Evolutionary conservation across 768 basidiomycete genomes (phyloP).

Genomic region (Coprinopsis strossmayeri): DNA sequence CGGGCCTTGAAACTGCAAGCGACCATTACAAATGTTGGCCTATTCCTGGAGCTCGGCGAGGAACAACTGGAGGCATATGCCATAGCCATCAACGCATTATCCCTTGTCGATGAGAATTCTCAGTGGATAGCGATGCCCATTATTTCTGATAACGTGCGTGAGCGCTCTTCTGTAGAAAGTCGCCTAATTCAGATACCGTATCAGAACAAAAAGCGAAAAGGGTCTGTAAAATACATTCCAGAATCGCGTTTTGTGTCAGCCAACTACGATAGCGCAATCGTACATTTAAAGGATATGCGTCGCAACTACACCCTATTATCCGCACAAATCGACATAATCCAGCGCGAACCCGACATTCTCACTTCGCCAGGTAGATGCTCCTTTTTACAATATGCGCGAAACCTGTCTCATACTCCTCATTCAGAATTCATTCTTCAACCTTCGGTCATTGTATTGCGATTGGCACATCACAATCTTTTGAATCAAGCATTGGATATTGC

Average conservation of each 20-base stretch:
- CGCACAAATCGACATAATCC: conserved; percentile 71
- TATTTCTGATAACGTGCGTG: conserved; percentile 45
- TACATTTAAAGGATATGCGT: conserved; percentile 74
- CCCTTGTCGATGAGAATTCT: conserved; percentile 71
- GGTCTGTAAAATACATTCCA: conserved; percentile 70
- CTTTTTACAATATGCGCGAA: conserved; percentile 16
- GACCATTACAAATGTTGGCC: conserved; percentile 33
- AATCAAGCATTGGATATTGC: conserved; percentile 76
- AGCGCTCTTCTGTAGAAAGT: too few relatives aligned
- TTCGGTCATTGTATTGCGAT: conserved; percentile 63
- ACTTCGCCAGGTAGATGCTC: conserved; percentile 55
- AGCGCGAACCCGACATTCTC: conserved; percentile 55
- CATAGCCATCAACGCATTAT: conserved; percentile 84
- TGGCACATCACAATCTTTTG: conserved; percentile 75
- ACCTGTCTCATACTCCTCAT: conserved; percentile 8
- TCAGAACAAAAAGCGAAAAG: conserved; percentile 66
- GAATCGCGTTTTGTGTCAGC: conserved; percentile 60
- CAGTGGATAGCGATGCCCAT: conserved; percentile 77
- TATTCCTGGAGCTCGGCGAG: conserved; percentile 43
- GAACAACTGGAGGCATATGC: conserved; percentile 77
- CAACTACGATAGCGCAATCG: conserved; percentile 67
- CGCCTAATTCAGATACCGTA: too few relatives aligned
- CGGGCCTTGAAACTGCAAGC: conserved; percentile 75
- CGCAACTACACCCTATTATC: conserved; percentile 72
- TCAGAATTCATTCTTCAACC: conserved; percentile 51